A percentile compares a stretch with the other conserved stretches of the same genome.
Evolutionary conservation across 768 basidiomycete species (phyloP).

Genomic region (Lyophyllum shimeji): DNA sequence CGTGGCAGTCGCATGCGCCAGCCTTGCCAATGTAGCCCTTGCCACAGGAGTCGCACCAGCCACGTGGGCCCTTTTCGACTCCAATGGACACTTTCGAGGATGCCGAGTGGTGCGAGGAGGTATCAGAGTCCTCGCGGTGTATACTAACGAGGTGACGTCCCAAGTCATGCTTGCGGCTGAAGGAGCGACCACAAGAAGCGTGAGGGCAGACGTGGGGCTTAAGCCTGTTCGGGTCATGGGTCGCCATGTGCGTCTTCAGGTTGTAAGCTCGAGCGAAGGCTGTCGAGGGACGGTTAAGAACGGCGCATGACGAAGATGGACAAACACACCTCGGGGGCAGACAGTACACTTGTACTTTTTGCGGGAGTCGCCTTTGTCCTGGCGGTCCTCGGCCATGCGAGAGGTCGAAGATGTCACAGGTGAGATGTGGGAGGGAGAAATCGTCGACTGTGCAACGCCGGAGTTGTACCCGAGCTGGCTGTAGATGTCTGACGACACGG

Average conservation of each 20-base stretch:
- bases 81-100: conserved; percentile 57
- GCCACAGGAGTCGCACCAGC: conserved; percentile 77
- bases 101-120: conserved; percentile 38
- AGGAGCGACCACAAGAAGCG: conserved; percentile 82
- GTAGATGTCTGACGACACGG: conserved; percentile 46
- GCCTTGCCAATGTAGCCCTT: conserved; percentile 61
- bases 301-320: conserved; percentile 1
- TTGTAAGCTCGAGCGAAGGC: conserved; percentile 95
- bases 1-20: conserved; percentile 58
- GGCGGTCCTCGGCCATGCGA: conserved; percentile 42
- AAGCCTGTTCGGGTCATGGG: conserved; percentile 87
- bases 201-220: conserved; percentile 92
- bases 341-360: conserved; percentile 77
- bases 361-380: conserved; percentile 58
- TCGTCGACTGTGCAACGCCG: conserved; percentile 41
- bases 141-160: conserved; percentile 88
- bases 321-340: conserved; percentile 66
- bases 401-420: conserved; percentile 45
- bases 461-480: conserved; percentile 50
- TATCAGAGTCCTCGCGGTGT: conserved; percentile 68
- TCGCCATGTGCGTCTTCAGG: conserved; percentile 92
- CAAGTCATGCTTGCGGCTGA: conserved; percentile 92
- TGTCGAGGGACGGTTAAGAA: conserved; percentile 24
- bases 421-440: conserved; percentile 58
- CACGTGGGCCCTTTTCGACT: conserved; percentile 59